Evolutionary conservation across 73 alveolate species (phyloP).

Genomic region (Diophrys appendiculata): DNA sequence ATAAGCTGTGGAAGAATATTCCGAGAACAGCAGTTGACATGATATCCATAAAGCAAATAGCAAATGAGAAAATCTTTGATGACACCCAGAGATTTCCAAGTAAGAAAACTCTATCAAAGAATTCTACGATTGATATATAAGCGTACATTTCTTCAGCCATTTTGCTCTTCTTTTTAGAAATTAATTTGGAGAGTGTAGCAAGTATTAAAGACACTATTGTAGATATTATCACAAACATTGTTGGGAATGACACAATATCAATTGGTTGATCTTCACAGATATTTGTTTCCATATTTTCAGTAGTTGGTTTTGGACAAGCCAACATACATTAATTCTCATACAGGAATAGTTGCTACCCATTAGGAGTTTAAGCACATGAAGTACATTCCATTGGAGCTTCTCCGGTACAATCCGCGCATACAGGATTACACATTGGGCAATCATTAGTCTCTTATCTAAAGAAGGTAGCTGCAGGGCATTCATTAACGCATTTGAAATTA

Average conservation of each 20-base stretch:
- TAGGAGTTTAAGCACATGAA: constrained; percentile 53
- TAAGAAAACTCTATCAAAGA: constrained; percentile 43
- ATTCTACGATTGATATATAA: constrained; percentile 27
- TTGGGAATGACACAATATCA: constrained; percentile 12
- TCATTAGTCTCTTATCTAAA: constrained; percentile 21
- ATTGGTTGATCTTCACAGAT: constrained; percentile 21
- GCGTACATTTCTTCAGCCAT: constrained; percentile 50
- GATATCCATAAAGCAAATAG: constrained; percentile 63
- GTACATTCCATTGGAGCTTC: constrained; percentile 38
- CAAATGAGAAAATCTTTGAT: constrained; percentile 53
- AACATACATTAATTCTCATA: constrained; percentile 43
- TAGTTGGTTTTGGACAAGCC: constrained; percentile 36
- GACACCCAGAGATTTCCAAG: constrained; percentile 61
- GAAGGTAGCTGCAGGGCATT: constrained; percentile 40
- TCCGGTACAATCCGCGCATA: constrained; percentile 40
- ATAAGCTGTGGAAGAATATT: constrained; percentile 56
- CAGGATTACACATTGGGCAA: constrained; percentile 55
- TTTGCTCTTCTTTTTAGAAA: constrained; percentile 16
- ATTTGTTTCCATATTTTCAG: constrained; percentile 14
- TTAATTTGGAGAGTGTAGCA: constrained; percentile 9
- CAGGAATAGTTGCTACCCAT: constrained; percentile 30
- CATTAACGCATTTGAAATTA: constrained; percentile 37
- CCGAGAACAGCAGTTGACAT: constrained; percentile 59
- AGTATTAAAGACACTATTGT: constrained; percentile 2
- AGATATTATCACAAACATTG: neutral